A percentile compares a stretch with the other conserved stretches of the same genome.
Conservation (phyloP, 2,329 filamentous ascomycete genomes). For the Xylaria sp. region DNA sequence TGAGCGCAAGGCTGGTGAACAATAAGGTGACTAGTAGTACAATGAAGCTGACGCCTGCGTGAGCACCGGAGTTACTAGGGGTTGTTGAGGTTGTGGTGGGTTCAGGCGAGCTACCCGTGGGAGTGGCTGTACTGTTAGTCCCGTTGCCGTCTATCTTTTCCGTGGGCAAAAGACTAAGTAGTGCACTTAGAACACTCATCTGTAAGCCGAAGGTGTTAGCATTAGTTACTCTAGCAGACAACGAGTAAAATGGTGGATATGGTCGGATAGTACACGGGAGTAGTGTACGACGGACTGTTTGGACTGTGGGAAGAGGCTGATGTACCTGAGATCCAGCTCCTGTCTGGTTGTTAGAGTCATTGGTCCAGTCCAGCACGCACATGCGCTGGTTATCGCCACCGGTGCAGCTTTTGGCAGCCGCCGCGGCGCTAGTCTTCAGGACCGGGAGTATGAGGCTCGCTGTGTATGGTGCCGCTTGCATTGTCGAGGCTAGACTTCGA, state of each 20-base stretch:
- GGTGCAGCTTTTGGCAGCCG: conserved; percentile 53
- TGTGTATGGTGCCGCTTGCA: conserved; percentile 53
- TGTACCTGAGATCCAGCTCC: conserved; percentile 66
- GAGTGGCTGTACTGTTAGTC: background rate
- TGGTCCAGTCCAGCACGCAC: conserved; percentile 44
- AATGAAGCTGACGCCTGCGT: background rate
- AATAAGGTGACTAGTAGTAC: conserved; percentile 9
- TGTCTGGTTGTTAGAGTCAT: conserved; percentile 54
- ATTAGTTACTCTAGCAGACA: too few relatives aligned
- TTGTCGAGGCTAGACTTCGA: conserved; percentile 58
- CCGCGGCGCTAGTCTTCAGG: conserved; percentile 53
- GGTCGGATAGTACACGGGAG: background rate
- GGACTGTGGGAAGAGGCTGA: conserved; percentile 40
- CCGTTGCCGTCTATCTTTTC: background rate
- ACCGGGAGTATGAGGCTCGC: conserved; percentile 50
- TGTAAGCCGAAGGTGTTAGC: conserved; percentile 13
- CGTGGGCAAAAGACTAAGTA: conserved; percentile 28
- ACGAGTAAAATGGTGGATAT: background rate
- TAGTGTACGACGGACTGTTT: background rate
- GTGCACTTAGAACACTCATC: conserved; percentile 33
- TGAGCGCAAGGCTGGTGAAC: conserved; percentile 5
- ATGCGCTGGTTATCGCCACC: conserved; percentile 49
- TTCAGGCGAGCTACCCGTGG: background rate
- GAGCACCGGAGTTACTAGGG: background rate
- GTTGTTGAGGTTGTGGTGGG: background rate